phyloP scores from a whole-genome alignment of 2,329 filamentous ascomycete genomes.

The Claviceps cyperi region DNA sequence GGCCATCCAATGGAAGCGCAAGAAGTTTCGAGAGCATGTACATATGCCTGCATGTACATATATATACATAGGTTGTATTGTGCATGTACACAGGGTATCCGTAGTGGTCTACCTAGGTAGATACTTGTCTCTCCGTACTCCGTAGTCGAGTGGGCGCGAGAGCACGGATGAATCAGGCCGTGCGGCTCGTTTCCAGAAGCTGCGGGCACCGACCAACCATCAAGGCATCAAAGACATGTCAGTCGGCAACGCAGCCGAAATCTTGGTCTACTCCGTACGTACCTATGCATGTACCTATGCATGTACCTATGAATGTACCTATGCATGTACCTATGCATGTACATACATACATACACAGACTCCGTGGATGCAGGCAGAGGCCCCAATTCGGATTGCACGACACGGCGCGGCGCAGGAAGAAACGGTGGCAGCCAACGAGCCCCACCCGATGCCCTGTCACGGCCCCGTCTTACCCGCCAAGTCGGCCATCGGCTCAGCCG shows the following conservation, averaged over 20 bases:
- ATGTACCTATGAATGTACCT: no score
- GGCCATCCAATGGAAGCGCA: not conserved
- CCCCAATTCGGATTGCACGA: not conserved
- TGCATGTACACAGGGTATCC: no score
- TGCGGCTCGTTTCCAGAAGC: slow-evolving; percentile 1
- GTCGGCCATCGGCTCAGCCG: not conserved
- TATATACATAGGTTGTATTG: no score
- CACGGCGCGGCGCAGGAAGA: slow-evolving; percentile 1
- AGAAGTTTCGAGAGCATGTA: not conserved
- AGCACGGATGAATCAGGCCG: slow-evolving; percentile 5
- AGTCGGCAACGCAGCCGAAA: slow-evolving; percentile 5
- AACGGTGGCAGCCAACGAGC: not conserved
- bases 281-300: no score
- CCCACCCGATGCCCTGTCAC: not conserved
- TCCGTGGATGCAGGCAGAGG: not conserved
- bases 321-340: no score
- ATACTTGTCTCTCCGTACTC: no score
- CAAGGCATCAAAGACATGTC: not conserved
- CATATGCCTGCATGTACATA: not conserved
- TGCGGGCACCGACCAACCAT: slow-evolving; percentile 1
- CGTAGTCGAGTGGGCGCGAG: not conserved
- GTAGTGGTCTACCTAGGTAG: not conserved
- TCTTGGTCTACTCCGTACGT: not conserved
- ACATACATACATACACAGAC: no score
- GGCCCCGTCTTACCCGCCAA: not conserved